A percentile compares a stretch with the other conserved stretches of the same genome.
phyloP scores from a whole-genome alignment of 1,139 yeast genomes.

The Taiozyma sp. region DNA sequence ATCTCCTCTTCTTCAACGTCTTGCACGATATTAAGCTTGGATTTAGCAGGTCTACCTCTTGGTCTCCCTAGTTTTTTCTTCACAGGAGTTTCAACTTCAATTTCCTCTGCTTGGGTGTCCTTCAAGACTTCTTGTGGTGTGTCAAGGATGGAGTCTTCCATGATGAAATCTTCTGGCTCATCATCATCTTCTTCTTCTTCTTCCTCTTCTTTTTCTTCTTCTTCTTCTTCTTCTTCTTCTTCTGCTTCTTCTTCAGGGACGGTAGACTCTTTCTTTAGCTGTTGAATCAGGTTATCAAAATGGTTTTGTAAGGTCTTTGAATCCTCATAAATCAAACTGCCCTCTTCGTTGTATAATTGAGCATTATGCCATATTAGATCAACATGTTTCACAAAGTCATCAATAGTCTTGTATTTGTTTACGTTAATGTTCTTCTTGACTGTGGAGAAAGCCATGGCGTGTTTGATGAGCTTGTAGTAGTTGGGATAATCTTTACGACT shows the following conservation, averaged over 20 bases:
- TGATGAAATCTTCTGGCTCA: conserved; percentile 13
- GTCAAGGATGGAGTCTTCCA: not conserved
- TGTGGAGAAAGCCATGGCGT: conserved; percentile 70
- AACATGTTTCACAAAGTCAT: conserved; percentile 47
- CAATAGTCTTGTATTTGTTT: conserved; percentile 24
- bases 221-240: no score
- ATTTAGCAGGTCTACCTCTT: conserved; percentile 20
- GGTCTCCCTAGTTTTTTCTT: conserved; percentile 6
- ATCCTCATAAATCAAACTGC: conserved; percentile 75
- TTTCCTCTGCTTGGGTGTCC: conserved; percentile 20
- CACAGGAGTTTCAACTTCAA: conserved; percentile 17
- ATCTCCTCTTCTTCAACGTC: conserved; percentile 9
- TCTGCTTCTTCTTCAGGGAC: conserved; percentile 1
- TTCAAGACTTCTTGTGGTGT: conserved; percentile 5
- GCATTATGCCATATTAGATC: conserved; percentile 82
- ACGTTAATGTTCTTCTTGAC: conserved; percentile 40
- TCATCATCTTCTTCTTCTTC: conserved; percentile 2
- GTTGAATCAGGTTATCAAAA: conserved; percentile 25
- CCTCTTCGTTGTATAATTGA: conserved; percentile 78
- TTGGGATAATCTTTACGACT: conserved; percentile 60
- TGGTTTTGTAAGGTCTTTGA: conserved; percentile 58
- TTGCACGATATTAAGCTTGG: conserved; percentile 15
- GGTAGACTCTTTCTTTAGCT: conserved; percentile 17
- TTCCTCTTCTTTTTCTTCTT: conserved; percentile 9
- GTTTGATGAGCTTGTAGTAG: conserved; percentile 62